Evolutionary conservation across 2,329 filamentous ascomycete genomes (phyloP), one percentile per base, ranked within the genome.

Genomic region (Alternaria metachromatica): DNA sequence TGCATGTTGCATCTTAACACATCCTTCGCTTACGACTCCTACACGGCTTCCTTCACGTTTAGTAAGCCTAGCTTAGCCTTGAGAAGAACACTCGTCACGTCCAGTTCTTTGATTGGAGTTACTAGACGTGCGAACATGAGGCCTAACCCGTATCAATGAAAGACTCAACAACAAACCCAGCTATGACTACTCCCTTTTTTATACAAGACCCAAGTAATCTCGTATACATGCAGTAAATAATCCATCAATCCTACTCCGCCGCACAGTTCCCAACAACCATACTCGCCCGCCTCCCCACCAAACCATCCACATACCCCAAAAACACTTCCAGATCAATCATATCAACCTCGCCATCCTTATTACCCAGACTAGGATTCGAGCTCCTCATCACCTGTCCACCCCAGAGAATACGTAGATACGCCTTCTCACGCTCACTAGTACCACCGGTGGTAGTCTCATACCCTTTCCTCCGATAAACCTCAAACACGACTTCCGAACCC

Each of bases 401-500:
- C 83, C 90, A 95, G 2, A 96, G 80, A 0, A 95, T 88, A 7
- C 92, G 84, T 2, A 93, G 77, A 67, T 85, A 92, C 20, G 62
- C 67, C 66, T 76, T 76, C 0, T 11, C 37, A 18, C 1, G 15
- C 9, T 1, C 37, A 41, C 37, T 41, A 3, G 1, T 41, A 41
- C 37, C n/a, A 41, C n/a, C 37, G 18, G 37, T 18, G 18, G 37
- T 18, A 18, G 37, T 41, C n/a, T 41, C 37, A 18, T 41, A 5
- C 2, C 43, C 28, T 0, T 28, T 63, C 15, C 68, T 68, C n/a
- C 63, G 54, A 28, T 80, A 94, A 28, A 94, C 75, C 81, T 95
- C 92, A 75, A 94, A 93, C 0, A 94, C 87, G 0, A 95, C 84
- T 80, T 95, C 92, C 10, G 88, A 84, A 0, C 92, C 92, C 92